Percentiles rank a stretch among this genome's conserved stretches.
Evolutionary conservation across 2,329 filamentous ascomycete genomes (phyloP).

Genomic region (Zalaria obscura): DNA sequence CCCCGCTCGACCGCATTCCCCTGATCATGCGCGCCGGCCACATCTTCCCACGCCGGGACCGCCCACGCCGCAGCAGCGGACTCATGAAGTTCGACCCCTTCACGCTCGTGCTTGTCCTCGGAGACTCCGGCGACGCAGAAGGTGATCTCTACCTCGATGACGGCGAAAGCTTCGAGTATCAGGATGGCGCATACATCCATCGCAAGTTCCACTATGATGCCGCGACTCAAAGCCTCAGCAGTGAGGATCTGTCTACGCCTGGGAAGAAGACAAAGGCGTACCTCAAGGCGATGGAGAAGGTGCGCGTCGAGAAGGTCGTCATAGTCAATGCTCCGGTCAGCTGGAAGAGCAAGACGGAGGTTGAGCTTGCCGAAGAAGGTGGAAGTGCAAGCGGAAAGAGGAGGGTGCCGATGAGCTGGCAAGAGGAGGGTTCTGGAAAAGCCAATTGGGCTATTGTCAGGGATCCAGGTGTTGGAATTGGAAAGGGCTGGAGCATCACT

Average conservation of each 20-base stretch:
- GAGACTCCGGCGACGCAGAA: conserved; percentile 54
- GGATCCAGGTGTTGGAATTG: conserved; percentile 47
- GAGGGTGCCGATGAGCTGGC: conserved; percentile 46
- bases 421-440: conserved; percentile 35
- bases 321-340: conserved; percentile 61
- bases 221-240: conserved; percentile 44
- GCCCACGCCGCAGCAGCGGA: conserved; percentile 68
- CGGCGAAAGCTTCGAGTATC: conserved; percentile 80
- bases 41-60: conserved; percentile 79
- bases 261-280: conserved; percentile 56
- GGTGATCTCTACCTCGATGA: conserved; percentile 87
- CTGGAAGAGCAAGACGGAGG: conserved; percentile 54
- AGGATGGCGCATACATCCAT: conserved; percentile 78
- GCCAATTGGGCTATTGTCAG: conserved; percentile 51
- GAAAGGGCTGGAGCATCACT: conserved; percentile 48
- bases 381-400: conserved; percentile 18
- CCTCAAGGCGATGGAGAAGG: conserved; percentile 62
- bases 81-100: conserved; percentile 94
- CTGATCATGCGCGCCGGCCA: conserved; percentile 87
- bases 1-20: conserved; percentile 75
- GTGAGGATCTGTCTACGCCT: conserved; percentile 46
- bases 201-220: conserved; percentile 57
- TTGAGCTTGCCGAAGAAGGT: conserved; percentile 48
- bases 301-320: conserved; percentile 72
- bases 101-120: conserved; percentile 68